A percentile compares a stretch with the other conserved stretches of the same genome.
Evolutionary conservation across 352 stramenopile genomes (phyloP).

Genomic region (Phytopythium ostracodes): DNA sequence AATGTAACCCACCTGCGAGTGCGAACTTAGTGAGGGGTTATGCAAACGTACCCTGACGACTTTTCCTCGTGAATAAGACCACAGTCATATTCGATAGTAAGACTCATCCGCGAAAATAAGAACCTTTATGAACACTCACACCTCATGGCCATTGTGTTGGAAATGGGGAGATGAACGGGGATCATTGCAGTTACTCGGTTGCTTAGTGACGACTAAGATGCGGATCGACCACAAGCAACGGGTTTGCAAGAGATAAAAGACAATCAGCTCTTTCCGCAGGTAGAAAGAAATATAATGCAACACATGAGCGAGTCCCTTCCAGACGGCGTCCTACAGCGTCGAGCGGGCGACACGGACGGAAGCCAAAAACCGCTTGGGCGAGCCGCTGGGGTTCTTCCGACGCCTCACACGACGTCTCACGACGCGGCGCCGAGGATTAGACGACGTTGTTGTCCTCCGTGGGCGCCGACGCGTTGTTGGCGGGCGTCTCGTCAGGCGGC

Average conservation of each 20-base stretch:
- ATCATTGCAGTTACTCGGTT: background rate
- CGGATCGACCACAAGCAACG: background rate
- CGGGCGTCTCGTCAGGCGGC: constrained; percentile 50
- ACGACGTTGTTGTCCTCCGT: constrained; percentile 34
- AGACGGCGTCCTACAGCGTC: too few species aligned
- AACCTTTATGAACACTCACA: too few species aligned
- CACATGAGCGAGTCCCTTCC: background rate
- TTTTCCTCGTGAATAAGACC: too few species aligned
- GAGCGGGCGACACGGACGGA: background rate
- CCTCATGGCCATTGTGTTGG: too few species aligned
- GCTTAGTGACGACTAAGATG: background rate
- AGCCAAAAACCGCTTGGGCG: background rate
- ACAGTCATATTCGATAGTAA: too few species aligned
- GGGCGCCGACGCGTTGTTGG: constrained; percentile 16
- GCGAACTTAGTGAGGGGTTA: background rate
- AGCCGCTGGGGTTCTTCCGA: background rate
- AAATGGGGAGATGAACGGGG: too few species aligned
- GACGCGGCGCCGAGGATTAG: constrained; percentile 11
- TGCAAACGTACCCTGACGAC: too few species aligned
- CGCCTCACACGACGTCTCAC: background rate
- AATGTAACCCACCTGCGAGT: background rate
- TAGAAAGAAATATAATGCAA: constrained; percentile 9
- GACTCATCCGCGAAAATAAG: too few species aligned
- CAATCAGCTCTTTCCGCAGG: background rate
- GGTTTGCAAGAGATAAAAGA: background rate